A percentile compares a stretch with the other conserved stretches of the same genome.
Evolutionary conservation across 2,329 filamentous ascomycete species (phyloP).

Genomic region (Phoma sp.): DNA sequence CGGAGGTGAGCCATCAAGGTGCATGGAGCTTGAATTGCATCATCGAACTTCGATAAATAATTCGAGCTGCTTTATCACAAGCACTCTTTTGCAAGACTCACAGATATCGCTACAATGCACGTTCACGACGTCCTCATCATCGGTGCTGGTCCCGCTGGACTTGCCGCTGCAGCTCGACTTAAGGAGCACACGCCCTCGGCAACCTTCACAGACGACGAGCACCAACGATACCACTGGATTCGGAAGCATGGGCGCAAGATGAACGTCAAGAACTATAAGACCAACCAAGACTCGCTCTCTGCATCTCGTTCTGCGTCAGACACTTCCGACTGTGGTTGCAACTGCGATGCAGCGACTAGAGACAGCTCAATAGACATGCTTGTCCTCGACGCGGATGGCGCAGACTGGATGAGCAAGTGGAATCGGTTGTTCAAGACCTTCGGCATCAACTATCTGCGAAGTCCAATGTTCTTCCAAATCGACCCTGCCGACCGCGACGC

Average conservation of each 20-base stretch:
- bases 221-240: slow-evolving; percentile 81
- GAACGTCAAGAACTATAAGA: slow-evolving; percentile 61
- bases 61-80: background rate
- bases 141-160: slow-evolving; percentile 76
- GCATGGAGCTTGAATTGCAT: slow-evolving; percentile 13
- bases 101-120: slow-evolving; percentile 21
- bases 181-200: slow-evolving; percentile 76
- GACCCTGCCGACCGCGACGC: slow-evolving; percentile 78
- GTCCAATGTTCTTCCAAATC: slow-evolving; percentile 83
- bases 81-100: background rate
- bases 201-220: slow-evolving; percentile 83
- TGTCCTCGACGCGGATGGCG: slow-evolving; percentile 70
- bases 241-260: slow-evolving; percentile 67
- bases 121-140: slow-evolving; percentile 73
- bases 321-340: slow-evolving; percentile 26
- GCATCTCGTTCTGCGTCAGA: slow-evolving; percentile 33
- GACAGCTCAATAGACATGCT: slow-evolving; percentile 45
- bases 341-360: slow-evolving; percentile 2
- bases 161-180: slow-evolving; percentile 75
- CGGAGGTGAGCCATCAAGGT: slow-evolving; percentile 31
- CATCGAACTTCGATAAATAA: background rate
- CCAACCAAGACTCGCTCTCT: slow-evolving; percentile 43
- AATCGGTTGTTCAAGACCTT: slow-evolving; percentile 71
- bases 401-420: slow-evolving; percentile 74
- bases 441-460: slow-evolving; percentile 74